Evolutionary conservation across 2,329 filamentous ascomycete genomes (phyloP).

Genomic region (Trichophyton simii): DNA sequence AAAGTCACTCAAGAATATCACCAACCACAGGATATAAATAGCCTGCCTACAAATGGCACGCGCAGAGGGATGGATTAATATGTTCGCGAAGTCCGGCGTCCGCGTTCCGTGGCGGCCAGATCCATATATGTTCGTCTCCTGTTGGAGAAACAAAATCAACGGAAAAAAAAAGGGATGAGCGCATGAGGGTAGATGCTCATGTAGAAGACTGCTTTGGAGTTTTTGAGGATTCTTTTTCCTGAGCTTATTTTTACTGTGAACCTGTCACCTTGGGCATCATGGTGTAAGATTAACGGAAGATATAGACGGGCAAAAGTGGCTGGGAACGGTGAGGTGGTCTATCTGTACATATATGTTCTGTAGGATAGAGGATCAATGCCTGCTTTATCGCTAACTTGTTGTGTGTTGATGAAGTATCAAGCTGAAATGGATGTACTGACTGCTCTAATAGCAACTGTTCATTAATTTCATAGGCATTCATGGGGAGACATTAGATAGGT

Average conservation of each 20-base stretch:
- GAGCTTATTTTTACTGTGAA: background rate
- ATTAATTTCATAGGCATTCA: background rate
- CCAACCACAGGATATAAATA: background rate
- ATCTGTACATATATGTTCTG: slow-evolving; percentile 1
- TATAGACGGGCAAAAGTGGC: background rate
- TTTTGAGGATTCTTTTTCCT: background rate
- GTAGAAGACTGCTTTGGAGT: background rate
- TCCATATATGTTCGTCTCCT: background rate
- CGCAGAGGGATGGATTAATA: background rate
- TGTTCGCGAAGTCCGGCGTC: background rate
- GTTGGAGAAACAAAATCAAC: background rate
- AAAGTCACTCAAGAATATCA: background rate
- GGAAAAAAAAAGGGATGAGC: background rate
- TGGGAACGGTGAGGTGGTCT: background rate
- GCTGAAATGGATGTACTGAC: no score
- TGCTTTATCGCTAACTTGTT: background rate
- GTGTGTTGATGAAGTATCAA: background rate
- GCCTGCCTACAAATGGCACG: background rate
- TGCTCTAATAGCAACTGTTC: background rate
- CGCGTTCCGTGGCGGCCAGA: background rate
- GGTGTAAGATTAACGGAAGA: background rate
- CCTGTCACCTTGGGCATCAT: background rate
- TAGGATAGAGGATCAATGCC: background rate
- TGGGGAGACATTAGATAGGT: background rate
- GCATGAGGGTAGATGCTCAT: background rate